Base-by-base conservation (phyloP, 2,329 filamentous ascomycete species). In the Cladosporium sp. region DNA sequence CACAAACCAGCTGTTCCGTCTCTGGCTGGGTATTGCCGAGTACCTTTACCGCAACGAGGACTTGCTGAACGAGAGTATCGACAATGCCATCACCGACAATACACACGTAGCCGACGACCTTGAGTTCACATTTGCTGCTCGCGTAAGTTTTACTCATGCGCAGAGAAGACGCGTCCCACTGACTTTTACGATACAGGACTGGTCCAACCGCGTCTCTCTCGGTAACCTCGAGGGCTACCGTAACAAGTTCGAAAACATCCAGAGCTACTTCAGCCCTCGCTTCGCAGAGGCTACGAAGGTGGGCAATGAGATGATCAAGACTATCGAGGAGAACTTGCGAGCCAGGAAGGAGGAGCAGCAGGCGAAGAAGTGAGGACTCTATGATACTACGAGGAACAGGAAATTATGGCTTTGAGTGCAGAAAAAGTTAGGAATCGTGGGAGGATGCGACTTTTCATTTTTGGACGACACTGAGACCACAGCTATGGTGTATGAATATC, bases 21-120 rank as follows among this genome's bases (percentile, higher is more conserved):
- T 99, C 69, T 97, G 95, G 88, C 86, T 99, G 36, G 95, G 95
- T 65, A 96, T 97, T n/a, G 94, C 93, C 0, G 95, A 99, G 80
- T 94, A 96, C 76, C 84, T 99, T 43, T 99, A 97, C 82, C 89
- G 93, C 69, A 93, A 93, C 73, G 84, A 87, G 21, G 86, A 86
- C 2, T 83, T 97, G 61, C 87, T 99, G 16, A 90, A 96, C 59
- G 92, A 95, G 75, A 90, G 91, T 26, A 86, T 99, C 71, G 86
- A 90, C 58, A 95, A 92, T 8, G 94, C 93, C 3, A 88, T 97
- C 72, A 86, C 94, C 69, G 94, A 99, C 78, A 89, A 91, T 72
- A 94, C 90, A 0, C 99, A 97, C 80, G 86, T 95, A n/a, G 91
- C 90, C 26, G 95, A 99, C 75, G 95, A 99, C 76, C 82, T 99